Conservation (phyloP, 805 yeast genomes). For the Candida anglica region DNA sequence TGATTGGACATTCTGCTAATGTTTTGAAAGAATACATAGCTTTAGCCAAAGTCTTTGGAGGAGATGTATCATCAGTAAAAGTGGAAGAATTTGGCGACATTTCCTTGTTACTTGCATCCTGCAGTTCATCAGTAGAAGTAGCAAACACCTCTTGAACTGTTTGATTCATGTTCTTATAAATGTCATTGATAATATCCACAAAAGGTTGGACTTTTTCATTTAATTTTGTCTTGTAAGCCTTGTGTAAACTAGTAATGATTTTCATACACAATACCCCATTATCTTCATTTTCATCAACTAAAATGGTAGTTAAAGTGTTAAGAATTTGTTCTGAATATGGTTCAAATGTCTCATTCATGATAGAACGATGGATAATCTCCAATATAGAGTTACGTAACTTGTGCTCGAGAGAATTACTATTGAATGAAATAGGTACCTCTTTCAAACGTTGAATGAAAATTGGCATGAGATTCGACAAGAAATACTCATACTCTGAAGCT, state of each 20-base stretch:
- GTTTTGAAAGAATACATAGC: conserved; percentile 86
- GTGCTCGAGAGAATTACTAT: conserved; percentile 63
- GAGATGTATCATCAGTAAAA: conserved; percentile 35
- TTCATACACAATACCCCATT: conserved; percentile 91
- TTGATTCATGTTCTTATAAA: conserved; percentile 75
- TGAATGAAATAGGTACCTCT: conserved; percentile 69
- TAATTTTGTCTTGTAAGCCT: conserved; percentile 69
- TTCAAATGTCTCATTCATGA: conserved; percentile 76
- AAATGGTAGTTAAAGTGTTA: conserved; percentile 52
- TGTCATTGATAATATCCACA: conserved; percentile 65
- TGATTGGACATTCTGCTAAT: conserved; percentile 93
- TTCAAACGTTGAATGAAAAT: conserved; percentile 60
- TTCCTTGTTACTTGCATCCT: conserved; percentile 13
- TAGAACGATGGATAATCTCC: conserved; percentile 77
- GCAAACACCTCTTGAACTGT: conserved; percentile 71
- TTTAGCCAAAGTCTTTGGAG: conserved; percentile 51
- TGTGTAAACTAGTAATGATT: conserved; percentile 78
- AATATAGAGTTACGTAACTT: conserved; percentile 72
- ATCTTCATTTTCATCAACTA: conserved; percentile 85
- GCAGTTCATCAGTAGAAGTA: conserved; percentile 7
- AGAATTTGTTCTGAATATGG: conserved; percentile 62
- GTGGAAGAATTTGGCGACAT: conserved; percentile 37
- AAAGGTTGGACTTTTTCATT: conserved; percentile 75
- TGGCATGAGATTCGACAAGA: conserved; percentile 67
- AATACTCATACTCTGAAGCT: conserved; percentile 75